Evolutionary conservation across 1,284 basidiomycete species (phyloP).

Genomic region (Volvariella volvacea): DNA sequence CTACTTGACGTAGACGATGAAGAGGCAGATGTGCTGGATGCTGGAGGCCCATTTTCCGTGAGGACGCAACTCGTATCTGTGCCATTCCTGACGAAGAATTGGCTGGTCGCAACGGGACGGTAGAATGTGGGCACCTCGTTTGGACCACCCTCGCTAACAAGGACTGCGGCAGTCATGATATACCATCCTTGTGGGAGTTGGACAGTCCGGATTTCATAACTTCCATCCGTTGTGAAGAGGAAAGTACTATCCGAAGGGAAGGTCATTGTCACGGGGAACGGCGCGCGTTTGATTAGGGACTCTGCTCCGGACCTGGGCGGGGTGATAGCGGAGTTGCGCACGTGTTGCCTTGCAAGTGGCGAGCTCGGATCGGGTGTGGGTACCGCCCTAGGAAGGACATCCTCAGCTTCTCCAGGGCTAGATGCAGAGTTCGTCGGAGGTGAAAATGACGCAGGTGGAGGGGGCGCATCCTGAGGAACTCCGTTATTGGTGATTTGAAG

Average conservation of each 20-base stretch:
- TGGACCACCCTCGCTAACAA: slow-evolving; percentile 11
- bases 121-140: not conserved
- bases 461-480: slow-evolving; percentile 15
- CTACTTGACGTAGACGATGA: slow-evolving; percentile 14
- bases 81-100: slow-evolving; percentile 34
- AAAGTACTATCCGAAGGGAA: slow-evolving; percentile 3
- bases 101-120: slow-evolving; percentile 13
- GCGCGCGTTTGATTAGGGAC: not conserved
- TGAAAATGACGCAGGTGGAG: slow-evolving; percentile 6
- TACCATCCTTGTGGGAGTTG: slow-evolving; percentile 39
- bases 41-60: slow-evolving; percentile 7
- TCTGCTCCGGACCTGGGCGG: not conserved
- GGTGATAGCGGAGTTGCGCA: not conserved
- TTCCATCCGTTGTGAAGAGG: slow-evolving; percentile 16
- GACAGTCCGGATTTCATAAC: slow-evolving; percentile 15
- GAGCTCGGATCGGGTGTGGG: too few relatives aligned
- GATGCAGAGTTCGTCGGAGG: slow-evolving; percentile 1
- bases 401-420: too few relatives aligned
- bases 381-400: too few relatives aligned
- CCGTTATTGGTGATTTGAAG: slow-evolving; percentile 28
- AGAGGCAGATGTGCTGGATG: slow-evolving; percentile 11
- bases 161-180: slow-evolving; percentile 16
- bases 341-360: not conserved
- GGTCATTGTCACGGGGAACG: not conserved
- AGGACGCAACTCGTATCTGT: slow-evolving; percentile 30